These are phyloP conservation scores for Sordariomycetes sp. DNA, from an alignment of 2,329 filamentous ascomycete genomes.

Conservation along the genomic window DNA sequence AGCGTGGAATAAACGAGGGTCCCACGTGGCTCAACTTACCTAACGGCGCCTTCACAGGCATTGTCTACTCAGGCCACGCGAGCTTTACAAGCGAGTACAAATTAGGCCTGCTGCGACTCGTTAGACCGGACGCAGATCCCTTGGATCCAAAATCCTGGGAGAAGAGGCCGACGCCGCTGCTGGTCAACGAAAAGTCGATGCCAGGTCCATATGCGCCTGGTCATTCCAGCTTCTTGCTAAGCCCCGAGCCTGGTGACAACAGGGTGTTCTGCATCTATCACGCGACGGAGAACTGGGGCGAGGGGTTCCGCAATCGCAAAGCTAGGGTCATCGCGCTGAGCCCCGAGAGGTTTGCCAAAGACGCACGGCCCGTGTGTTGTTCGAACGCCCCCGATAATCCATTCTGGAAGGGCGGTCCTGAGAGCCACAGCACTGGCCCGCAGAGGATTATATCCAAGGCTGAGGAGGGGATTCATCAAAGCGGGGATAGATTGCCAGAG, in stretches of 20 bases:
- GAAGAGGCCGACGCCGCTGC: conserved; percentile 6
- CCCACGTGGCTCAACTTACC: conserved; percentile 8
- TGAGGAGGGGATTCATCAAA: no score
- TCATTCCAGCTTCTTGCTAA: conserved; percentile 13
- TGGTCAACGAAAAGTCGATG: conserved; percentile 6
- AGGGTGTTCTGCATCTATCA: conserved; percentile 8
- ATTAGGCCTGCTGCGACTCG: conserved; percentile 5
- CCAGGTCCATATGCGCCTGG: conserved; percentile 7
- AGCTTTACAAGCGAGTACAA: conserved; percentile 9
- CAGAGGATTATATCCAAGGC: no score
- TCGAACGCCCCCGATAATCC: conserved; percentile 1
- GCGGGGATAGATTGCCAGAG: no score
- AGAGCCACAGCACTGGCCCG: no score
- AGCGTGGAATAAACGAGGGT: conserved; percentile 8
- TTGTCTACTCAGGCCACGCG: conserved; percentile 8
- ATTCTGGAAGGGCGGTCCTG: neutral
- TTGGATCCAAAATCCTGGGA: conserved; percentile 6
- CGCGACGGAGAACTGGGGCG: conserved; percentile 8
- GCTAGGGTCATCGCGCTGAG: conserved; percentile 9
- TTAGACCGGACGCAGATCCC: conserved; percentile 4
- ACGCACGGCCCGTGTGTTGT: conserved; percentile 10
- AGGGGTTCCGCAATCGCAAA: conserved; percentile 12
- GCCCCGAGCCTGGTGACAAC: conserved; percentile 8
- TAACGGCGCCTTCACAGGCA: conserved; percentile 7
- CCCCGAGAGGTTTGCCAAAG: conserved; percentile 6